These are phyloP conservation scores for Botrytis tulipae DNA, from an alignment of 2,329 filamentous ascomycete species.

Conservation along the genomic window DNA sequence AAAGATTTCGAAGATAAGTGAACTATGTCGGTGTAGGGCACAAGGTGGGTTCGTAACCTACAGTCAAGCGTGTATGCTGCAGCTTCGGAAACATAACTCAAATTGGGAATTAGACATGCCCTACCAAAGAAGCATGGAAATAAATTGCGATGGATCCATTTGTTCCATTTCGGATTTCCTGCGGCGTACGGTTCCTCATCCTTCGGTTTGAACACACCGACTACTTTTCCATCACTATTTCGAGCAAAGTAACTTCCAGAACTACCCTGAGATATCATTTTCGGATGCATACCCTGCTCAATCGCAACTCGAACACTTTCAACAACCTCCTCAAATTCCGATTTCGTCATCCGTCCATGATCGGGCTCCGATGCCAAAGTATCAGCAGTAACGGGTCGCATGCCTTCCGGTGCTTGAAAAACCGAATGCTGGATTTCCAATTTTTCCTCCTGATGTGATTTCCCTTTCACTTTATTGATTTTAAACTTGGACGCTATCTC, in stretches of 20 bases:
- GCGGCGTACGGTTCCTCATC: constrained; percentile 98
- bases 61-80: constrained; percentile 93
- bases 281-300: constrained; percentile 85
- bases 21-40: constrained; percentile 95
- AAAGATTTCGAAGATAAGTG: constrained; percentile 94
- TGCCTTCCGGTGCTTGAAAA: constrained; percentile 87
- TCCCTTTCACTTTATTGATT: constrained; percentile 72
- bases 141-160: constrained; percentile 97
- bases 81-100: constrained; percentile 97
- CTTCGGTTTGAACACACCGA: constrained; percentile 98
- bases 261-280: constrained; percentile 94
- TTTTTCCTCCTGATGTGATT: constrained; percentile 74
- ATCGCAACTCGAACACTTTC: constrained; percentile 91
- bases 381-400: constrained; percentile 76
- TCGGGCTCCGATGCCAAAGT: constrained; percentile 60
- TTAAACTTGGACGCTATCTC: constrained; percentile 98
- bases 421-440: constrained; percentile 97
- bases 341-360: constrained; percentile 68
- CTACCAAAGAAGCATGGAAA: constrained; percentile 97
- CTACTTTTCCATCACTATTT: constrained; percentile 86
- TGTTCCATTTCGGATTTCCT: constrained; percentile 98
- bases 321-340: constrained; percentile 83
- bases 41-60: constrained; percentile 84
- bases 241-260: constrained; percentile 97
- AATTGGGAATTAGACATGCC: constrained; percentile 91